phyloP scores from a whole-genome alignment of 257 asterid genomes.

The Asclepias syriaca region DNA sequence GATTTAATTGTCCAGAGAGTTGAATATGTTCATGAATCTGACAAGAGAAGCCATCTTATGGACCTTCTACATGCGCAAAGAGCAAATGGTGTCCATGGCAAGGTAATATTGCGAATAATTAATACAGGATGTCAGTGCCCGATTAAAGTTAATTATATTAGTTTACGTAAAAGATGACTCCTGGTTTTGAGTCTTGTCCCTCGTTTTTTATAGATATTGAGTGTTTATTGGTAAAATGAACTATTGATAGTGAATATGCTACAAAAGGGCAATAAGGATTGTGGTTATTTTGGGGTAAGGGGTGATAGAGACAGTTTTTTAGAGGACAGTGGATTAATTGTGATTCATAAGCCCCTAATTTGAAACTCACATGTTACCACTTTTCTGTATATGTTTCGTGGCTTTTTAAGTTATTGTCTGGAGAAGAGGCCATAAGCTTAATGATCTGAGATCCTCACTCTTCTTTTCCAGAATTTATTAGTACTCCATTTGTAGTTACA shows the following conservation, averaged over 20 bases:
- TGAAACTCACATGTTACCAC: neutral
- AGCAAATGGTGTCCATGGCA: slow-evolving; percentile 66
- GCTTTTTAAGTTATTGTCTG: neutral
- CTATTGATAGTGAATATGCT: neutral
- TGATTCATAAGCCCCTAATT: no score
- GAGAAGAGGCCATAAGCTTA: neutral
- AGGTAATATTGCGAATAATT: slow-evolving; percentile 38
- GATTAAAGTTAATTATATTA: neutral
- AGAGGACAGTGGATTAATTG: neutral
- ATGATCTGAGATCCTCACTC: neutral
- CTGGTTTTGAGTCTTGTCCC: neutral
- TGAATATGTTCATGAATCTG: slow-evolving; percentile 89
- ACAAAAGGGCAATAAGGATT: neutral
- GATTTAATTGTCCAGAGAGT: slow-evolving; percentile 94
- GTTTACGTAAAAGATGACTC: neutral
- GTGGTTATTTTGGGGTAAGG: neutral
- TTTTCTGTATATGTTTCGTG: neutral
- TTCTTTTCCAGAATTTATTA: neutral
- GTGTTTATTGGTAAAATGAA: neutral
- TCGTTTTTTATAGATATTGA: neutral
- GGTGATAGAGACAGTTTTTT: neutral
- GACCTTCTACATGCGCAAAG: slow-evolving; percentile 95
- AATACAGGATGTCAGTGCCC: neutral
- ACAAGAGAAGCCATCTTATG: slow-evolving; percentile 95
- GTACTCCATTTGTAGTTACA: no score